Base-by-base conservation (phyloP, 495 filamentous ascomycete species). In the Penicillium pancosmium region DNA sequence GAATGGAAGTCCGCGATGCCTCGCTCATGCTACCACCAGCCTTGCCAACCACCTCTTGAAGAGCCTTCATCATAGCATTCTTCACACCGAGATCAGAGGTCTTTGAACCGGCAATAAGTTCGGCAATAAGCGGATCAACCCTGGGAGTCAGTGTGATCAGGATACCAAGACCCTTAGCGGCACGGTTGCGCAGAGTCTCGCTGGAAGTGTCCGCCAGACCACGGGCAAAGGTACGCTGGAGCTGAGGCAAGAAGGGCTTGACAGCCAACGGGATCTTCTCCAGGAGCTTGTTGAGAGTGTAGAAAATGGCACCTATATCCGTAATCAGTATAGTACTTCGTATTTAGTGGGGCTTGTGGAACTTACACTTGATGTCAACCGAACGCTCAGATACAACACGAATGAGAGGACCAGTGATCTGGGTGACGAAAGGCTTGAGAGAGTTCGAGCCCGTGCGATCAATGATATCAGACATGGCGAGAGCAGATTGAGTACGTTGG, bases 351-450 rank as follows among this genome's bases (percentile, higher is more conserved):
- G 51, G 48, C 2, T 7, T 27, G 7, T 25, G 40, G 56, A 35
- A 44, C 76, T 59, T 74, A 80, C 81, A 80, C 74, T 95, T 97
- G 75, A 98, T 91, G 50, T 98, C 94, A 2, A 90, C 89, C 2
- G 93, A 97, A 46, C 93, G 84, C 66, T 98, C 94, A 1, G 94
- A 97, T 8, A 98, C 92, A 13, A 98, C 93, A 80, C 94, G 87
- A 68, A 98, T 98, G 27, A 98, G 84, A 12, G 94, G 95, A 69
- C 94, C 94, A 16, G 94, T 98, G 63, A 98, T 97, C 66, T 97
- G 92, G 18, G 93, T 97, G 54, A 98, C 94, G 66, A 95, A 98
- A 19, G 91, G 90, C 73, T 91, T 92, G 55, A 98, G 79, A 15
- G 92, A 88, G 54, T 91, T 86, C 38, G 89, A 82, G 64, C 84